phyloP scores from a whole-genome alignment of 208 protist species.

The Leishmania tarentolae region DNA sequence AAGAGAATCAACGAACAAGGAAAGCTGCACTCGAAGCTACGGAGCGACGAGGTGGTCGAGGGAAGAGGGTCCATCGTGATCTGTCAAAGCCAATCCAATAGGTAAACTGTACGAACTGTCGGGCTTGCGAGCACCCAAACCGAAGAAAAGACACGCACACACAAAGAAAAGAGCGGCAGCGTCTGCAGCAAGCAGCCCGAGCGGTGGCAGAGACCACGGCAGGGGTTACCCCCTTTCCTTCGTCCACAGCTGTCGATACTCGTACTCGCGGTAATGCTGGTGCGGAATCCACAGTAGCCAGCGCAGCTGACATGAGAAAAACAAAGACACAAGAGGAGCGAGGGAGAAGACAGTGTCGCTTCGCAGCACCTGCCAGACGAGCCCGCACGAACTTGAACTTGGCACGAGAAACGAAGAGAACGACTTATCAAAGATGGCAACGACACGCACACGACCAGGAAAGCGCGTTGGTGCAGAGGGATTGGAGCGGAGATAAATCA shows the following conservation, averaged over 20 bases:
- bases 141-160: neutral
- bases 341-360: no score
- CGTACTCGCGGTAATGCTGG: neutral
- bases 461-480: no score
- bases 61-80: conserved; percentile 8
- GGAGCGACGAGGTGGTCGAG: conserved; percentile 11
- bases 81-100: no score
- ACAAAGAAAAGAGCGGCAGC: neutral
- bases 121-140: neutral
- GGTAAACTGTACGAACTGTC: neutral
- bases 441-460: no score
- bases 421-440: no score
- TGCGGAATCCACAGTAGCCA: neutral
- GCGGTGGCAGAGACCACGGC: neutral
- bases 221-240: neutral
- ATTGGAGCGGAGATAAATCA: no score
- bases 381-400: no score
- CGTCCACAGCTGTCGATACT: neutral
- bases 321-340: neutral
- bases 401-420: no score
- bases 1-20: conserved; percentile 64
- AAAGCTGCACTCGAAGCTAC: conserved; percentile 22
- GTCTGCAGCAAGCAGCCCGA: neutral
- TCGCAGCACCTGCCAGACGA: no score
- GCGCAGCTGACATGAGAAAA: neutral